A percentile compares a stretch with the other conserved stretches of the same genome.
Evolutionary conservation across 768 basidiomycete species (phyloP).

Genomic region (Serendipita sp.): DNA sequence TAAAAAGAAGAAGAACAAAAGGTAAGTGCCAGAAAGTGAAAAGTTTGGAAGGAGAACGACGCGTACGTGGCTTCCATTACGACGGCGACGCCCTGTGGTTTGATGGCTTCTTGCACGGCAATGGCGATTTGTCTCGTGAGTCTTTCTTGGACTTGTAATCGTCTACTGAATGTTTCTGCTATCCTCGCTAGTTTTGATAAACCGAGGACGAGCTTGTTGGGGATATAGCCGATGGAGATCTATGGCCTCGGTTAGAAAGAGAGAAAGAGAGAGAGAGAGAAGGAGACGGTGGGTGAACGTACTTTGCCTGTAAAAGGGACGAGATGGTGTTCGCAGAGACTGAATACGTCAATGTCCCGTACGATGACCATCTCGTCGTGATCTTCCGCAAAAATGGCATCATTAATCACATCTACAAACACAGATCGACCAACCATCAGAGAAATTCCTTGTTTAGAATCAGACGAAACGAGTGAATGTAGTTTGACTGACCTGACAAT

Average conservation of each 20-base stretch:
- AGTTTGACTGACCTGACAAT: conserved; percentile 46
- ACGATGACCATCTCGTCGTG: conserved; percentile 99
- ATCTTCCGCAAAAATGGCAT: conserved; percentile 95
- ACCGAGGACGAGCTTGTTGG: conserved; percentile 84
- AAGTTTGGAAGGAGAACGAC: conserved; percentile 5
- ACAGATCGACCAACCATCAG: neutral
- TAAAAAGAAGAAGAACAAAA: neutral
- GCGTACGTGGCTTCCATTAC: conserved; percentile 97
- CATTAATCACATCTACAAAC: conserved; percentile 80
- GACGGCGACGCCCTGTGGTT: conserved; percentile 93
- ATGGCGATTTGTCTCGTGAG: conserved; percentile 95
- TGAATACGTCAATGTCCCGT: conserved; percentile 91
- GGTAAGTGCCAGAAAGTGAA: neutral
- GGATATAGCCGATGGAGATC: conserved; percentile 97
- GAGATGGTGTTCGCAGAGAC: conserved; percentile 95
- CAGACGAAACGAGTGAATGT: neutral
- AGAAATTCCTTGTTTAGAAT: too few species aligned
- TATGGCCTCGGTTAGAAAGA: conserved; percentile 19
- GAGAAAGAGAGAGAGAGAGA: conserved; percentile 4
- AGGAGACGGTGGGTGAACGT: conserved; percentile 16
- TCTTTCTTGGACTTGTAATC: conserved; percentile 94
- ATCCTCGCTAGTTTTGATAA: conserved; percentile 93
- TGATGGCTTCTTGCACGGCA: conserved; percentile 98
- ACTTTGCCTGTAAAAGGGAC: conserved; percentile 98
- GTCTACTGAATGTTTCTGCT: conserved; percentile 90